phyloP scores from a whole-genome alignment of 2,329 filamentous ascomycete genomes.

The Trichoderma brevicompactum region DNA sequence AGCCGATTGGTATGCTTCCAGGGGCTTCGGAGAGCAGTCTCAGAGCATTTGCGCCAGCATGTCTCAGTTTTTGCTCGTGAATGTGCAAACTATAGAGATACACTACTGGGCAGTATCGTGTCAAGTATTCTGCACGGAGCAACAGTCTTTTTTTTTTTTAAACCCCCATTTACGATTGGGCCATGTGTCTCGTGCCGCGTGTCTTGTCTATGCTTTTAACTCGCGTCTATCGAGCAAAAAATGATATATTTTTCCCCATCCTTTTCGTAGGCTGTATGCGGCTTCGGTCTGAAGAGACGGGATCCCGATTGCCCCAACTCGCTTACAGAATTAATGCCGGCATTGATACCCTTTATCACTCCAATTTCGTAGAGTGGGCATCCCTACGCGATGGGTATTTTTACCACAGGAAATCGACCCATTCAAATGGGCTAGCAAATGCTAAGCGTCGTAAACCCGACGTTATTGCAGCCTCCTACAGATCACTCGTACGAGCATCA shows the following conservation, averaged over 20 bases:
- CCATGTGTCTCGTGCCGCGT: not conserved
- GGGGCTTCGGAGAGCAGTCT: slow-evolving; percentile 14
- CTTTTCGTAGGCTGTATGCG: too few species aligned
- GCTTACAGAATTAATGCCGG: not conserved
- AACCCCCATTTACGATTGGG: not conserved
- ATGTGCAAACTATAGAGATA: not conserved
- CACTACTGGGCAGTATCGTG: too few species aligned
- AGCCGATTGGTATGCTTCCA: slow-evolving; percentile 4
- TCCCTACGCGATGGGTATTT: slow-evolving; percentile 1
- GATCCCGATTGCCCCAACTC: too few species aligned
- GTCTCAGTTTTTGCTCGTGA: not conserved
- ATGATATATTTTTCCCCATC: too few species aligned
- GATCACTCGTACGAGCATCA: slow-evolving; percentile 8
- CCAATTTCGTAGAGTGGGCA: slow-evolving; percentile 18
- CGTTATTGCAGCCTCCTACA: not conserved
- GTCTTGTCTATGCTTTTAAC: not conserved
- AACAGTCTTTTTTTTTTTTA: not conserved
- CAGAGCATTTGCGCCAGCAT: not conserved
- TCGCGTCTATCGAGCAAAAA: too few species aligned
- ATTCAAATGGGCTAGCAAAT: not conserved
- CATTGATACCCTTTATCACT: slow-evolving; percentile 15
- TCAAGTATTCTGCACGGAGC: not conserved
- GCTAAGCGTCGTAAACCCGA: not conserved
- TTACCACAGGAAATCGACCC: slow-evolving; percentile 1
- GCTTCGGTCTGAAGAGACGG: too few species aligned